Evolutionary conservation across 1,139 yeast genomes (phyloP).

Genomic region (Trichomonascaceae sp.): DNA sequence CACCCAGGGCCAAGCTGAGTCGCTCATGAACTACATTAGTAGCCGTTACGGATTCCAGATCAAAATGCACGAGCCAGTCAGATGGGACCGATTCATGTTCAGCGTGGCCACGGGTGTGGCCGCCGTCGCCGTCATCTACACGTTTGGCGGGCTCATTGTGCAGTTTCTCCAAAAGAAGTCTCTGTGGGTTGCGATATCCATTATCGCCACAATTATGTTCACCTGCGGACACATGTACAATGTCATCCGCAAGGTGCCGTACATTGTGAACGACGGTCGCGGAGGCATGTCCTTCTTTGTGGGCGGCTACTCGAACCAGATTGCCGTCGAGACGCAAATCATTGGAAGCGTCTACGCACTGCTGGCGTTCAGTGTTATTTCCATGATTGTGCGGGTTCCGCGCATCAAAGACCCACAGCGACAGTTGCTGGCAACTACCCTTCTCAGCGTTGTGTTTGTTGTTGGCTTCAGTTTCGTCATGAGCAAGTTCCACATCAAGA

Average conservation of each 20-base stretch:
- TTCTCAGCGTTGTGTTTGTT: conserved; percentile 30
- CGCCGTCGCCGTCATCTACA: conserved; percentile 11
- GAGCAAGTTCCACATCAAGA: conserved; percentile 40
- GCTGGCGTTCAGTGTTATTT: conserved; percentile 28
- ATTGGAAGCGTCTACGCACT: conserved; percentile 26
- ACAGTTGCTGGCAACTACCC: conserved; percentile 34
- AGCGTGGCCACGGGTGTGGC: conserved; percentile 28
- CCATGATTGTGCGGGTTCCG: conserved; percentile 41
- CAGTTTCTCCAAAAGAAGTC: conserved; percentile 30
- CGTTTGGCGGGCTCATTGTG: conserved; percentile 13
- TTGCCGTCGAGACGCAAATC: conserved; percentile 47
- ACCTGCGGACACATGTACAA: conserved; percentile 91
- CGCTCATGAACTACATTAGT: conserved; percentile 26
- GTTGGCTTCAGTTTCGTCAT: conserved; percentile 38
- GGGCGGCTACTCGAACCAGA: conserved; percentile 60
- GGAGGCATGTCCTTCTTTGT: conserved; percentile 54
- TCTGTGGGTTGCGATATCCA: conserved; percentile 54
- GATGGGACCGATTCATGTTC: conserved; percentile 39
- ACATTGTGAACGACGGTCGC: conserved; percentile 41
- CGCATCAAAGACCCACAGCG: conserved; percentile 30
- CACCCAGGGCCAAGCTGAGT: conserved; percentile 39
- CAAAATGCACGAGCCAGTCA: conserved; percentile 42
- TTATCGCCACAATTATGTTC: conserved; percentile 55
- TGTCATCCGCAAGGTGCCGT: conserved; percentile 66
- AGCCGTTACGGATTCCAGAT: conserved; percentile 33